These are phyloP conservation scores for Globisporangium alternatum DNA, from an alignment of 352 stramenopile species.

Conservation along the genomic window DNA sequence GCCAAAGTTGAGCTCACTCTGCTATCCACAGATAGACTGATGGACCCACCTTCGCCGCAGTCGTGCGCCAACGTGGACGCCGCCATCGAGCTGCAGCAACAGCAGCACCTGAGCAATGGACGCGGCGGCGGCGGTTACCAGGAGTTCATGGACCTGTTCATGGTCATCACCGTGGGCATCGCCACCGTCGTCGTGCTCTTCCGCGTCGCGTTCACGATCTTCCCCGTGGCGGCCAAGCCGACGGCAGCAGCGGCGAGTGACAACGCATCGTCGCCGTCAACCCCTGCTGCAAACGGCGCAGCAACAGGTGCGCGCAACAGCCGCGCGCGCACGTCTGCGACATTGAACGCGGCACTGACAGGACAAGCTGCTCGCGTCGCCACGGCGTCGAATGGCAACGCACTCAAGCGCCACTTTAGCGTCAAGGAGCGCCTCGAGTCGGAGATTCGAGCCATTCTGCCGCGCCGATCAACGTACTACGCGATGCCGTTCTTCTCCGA, in stretches of 20 bases:
- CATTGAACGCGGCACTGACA: neutral
- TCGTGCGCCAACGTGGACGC: neutral
- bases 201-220: conserved; percentile 54
- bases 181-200: conserved; percentile 63
- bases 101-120: conserved; percentile 2
- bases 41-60: neutral
- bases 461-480: conserved; percentile 71
- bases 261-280: neutral
- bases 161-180: conserved; percentile 62
- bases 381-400: conserved; percentile 5
- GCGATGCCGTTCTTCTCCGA: conserved; percentile 76
- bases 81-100: neutral
- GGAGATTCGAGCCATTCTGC: conserved; percentile 55
- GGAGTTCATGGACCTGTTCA: conserved; percentile 59
- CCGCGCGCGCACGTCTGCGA: conserved; percentile 6
- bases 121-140: conserved; percentile 15
- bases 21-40: neutral
- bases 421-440: conserved; percentile 63
- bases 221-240: conserved; percentile 22
- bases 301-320: neutral
- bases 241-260: neutral
- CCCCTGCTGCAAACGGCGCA: neutral
- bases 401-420: conserved; percentile 31
- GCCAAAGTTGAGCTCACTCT: neutral
- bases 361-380: no score